Base-by-base conservation (phyloP, 208 protist genomes). In the Trypanosoma caninum region DNA sequence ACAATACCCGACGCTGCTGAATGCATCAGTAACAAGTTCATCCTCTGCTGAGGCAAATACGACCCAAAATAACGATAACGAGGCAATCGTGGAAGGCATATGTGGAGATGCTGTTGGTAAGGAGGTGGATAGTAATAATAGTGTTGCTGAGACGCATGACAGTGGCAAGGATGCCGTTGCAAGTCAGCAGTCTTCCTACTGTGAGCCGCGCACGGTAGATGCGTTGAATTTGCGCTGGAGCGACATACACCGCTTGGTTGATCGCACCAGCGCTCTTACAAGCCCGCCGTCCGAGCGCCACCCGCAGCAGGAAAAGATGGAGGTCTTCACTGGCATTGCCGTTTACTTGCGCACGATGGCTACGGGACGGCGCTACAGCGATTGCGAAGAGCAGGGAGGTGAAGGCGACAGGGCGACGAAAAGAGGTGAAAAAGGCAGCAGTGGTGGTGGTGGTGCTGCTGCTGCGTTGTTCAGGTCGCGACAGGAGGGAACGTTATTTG, bases 271-370 rank as follows among this genome's bases (percentile, higher is more conserved):
- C 34, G 69, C 56, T 20, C 34, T 76, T 3, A 41, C 76, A 47
- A 58, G 48, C 33, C 48, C 58, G 5, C 51, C 45, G 25, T 55
- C 46, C 13, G 53, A 59, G 23, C 34, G 47, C 6, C 55, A 35
- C 28, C 44, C 47, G 37, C 63, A 59, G 38, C 62, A 28, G 47
- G 41, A 73, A n/a, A 74, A 69, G 33, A 72, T 91, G 87, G 84
- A 94, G 67, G 84, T 91, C 2, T 91, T 94, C 64, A 94, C 87
- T 1, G 87, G 84, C 7, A 69, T 75, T 34, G 72, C 77, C n/a
- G 84, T 82, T 20, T 86, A 87, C 42, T 62, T 94, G 31, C 87
- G 84, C 33, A 77, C 71, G 3, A 61, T 83, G 31, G 82, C 82
- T 22, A 94, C 77, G 2, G 80, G 80, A 10, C 67, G 64, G 44